Evolutionary conservation across 179 eudicot species (phyloP).

Genomic region (Silene vulgaris): DNA sequence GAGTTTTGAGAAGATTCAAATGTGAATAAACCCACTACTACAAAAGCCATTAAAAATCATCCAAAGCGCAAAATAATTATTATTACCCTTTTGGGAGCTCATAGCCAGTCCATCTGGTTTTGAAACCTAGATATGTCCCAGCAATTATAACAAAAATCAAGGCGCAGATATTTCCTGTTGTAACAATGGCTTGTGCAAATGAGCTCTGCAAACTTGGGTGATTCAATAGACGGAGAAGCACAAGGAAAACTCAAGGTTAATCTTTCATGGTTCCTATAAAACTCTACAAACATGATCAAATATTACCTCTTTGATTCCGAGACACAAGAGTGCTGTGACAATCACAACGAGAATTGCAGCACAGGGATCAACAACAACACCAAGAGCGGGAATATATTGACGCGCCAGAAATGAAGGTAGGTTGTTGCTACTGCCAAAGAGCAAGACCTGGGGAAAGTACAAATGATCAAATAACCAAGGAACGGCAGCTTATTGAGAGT

Average conservation of each 20-base stretch:
- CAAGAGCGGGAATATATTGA: conserved; percentile 57
- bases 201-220: conserved; percentile 52
- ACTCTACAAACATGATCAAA: not conserved
- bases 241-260: conserved; percentile 4
- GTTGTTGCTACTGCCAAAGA: conserved; percentile 65
- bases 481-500: not conserved
- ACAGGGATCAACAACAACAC: conserved; percentile 76
- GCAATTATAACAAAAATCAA: conserved; percentile 72
- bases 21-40: not conserved
- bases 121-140: conserved; percentile 85
- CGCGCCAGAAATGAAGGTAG: conserved; percentile 74
- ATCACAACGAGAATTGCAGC: conserved; percentile 67
- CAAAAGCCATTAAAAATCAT: not conserved
- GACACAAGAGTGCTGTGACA: conserved; percentile 73
- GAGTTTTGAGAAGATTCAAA: conserved; percentile 14
- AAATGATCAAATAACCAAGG: conserved; percentile 13
- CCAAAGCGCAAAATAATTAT: not conserved
- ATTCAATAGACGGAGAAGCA: conserved; percentile 9
- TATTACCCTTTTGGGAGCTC: conserved; percentile 70
- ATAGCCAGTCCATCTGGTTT: conserved; percentile 85
- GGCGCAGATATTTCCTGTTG: conserved; percentile 77
- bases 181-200: conserved; percentile 66
- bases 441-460: conserved; percentile 46
- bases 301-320: conserved; percentile 93
- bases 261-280: not conserved